Base-by-base conservation (phyloP, 495 filamentous ascomycete species). In the Halenospora varia region DNA sequence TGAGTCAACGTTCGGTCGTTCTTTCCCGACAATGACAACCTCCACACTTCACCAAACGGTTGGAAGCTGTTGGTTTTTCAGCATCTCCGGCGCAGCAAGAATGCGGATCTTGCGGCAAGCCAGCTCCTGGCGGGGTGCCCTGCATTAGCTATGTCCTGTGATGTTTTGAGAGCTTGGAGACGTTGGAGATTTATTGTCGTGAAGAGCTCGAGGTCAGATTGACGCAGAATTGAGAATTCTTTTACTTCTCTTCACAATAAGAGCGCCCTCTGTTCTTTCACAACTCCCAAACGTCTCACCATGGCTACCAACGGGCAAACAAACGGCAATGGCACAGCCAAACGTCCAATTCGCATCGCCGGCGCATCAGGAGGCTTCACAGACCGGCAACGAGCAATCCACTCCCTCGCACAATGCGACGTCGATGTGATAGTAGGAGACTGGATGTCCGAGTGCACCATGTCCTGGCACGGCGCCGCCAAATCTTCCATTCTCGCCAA, bases 371-470 rank as follows among this genome's bases (percentile, higher is more conserved):
- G 51, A n/a, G 51, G 51, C 2, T 54, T 54, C 40, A 44, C 51
- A 22, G 51, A 54, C 22, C 29, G 51, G 11, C 51, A 54, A 25
- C 51, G 51, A 19, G 51, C 51, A 4, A 54, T 54, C 40, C 26
- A 40, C 50, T 52, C 50, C 9, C 50, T 52, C 23, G 50, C 50
- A 17, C 50, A 52, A 17, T 52, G 50, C 29, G 50, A 74, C 0
- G 70, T 83, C 39, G 79, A 84, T 67, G 77, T 84, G n/a, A 78
- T 84, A 24, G 76, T 76, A 18, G 79, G 78, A 6, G 81, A 84
- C 63, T 84, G 79, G 71, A 80, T 84, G 79, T 76, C 71, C 51
- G 81, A 84, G 59, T 74, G 70, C 26, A 82, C 81, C 55, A 84
- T 84, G 81, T 74, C 77, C 11, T 70, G 71, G 10, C 62, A 69